phyloP scores from a whole-genome alignment of 352 stramenopile species.

The Phytophthora pinifolia region DNA sequence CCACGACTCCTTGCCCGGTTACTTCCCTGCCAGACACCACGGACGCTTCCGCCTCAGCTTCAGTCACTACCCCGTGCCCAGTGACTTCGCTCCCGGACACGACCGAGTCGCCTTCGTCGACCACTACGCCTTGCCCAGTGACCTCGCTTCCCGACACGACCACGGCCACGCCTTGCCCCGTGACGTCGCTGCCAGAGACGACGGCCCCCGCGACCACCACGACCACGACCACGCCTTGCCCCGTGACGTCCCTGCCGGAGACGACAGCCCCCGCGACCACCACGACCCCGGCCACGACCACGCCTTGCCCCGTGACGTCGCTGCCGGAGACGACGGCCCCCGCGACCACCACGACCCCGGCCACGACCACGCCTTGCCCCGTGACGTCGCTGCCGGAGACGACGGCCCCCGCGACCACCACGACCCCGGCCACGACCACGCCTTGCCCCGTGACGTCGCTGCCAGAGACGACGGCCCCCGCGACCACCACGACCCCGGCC shows the following conservation, averaged over 20 bases:
- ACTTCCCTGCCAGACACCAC: constrained; percentile 1
- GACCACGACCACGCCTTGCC: not conserved
- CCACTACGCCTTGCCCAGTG: not conserved
- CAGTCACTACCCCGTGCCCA: not conserved
- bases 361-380: not conserved
- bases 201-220: not conserved
- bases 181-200: constrained; percentile 6
- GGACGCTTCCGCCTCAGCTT: no score
- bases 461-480: not conserved
- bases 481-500: not conserved
- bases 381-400: constrained; percentile 6
- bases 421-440: not conserved
- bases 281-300: no score
- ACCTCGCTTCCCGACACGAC: not conserved
- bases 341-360: not conserved
- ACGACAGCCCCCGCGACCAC: not conserved
- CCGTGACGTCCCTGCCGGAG: not conserved
- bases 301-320: not conserved
- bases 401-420: not conserved
- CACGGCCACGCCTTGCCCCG: constrained; percentile 1
- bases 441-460: constrained; percentile 4
- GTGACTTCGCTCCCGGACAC: constrained; percentile 4
- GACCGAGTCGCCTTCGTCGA: not conserved
- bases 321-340: not conserved
- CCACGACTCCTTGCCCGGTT: not conserved